A percentile compares a stretch with the other conserved stretches of the same genome.
phyloP scores from a whole-genome alignment of 2,329 filamentous ascomycete genomes.

The Paramyrothecium roridum region DNA sequence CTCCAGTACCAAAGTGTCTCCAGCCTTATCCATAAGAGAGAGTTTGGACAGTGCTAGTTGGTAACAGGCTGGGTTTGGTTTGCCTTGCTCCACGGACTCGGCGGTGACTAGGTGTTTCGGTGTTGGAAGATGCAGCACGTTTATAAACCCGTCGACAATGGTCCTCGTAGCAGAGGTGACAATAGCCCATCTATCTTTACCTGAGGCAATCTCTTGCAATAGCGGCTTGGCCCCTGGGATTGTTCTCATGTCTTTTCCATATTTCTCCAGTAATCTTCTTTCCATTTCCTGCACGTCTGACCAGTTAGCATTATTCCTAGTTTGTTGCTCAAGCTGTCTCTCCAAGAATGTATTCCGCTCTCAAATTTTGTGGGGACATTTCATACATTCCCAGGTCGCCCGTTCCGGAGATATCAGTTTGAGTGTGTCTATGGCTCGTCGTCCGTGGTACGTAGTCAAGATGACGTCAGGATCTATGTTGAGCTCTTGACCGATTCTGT shows the following conservation, averaged over 20 bases:
- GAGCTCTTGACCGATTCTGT: slow-evolving; percentile 76
- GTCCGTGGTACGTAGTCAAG: slow-evolving; percentile 85
- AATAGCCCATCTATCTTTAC: slow-evolving; percentile 76
- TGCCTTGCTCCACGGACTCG: slow-evolving; percentile 71
- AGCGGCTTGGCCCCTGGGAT: slow-evolving; percentile 78
- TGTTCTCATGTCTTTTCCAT: slow-evolving; percentile 75
- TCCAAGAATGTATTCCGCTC: no score
- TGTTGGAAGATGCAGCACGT: slow-evolving; percentile 60
- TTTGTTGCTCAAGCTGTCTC: no score
- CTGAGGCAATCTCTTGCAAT: slow-evolving; percentile 62
- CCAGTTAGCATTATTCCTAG: no score
- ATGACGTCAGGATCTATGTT: slow-evolving; percentile 82
- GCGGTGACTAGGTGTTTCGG: slow-evolving; percentile 69
- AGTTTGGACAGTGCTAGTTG: slow-evolving; percentile 63
- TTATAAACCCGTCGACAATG: slow-evolving; percentile 71
- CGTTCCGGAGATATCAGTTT: slow-evolving; percentile 76
- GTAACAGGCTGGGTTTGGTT: slow-evolving; percentile 77
- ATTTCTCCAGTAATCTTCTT: slow-evolving; percentile 70
- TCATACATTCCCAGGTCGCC: slow-evolving; percentile 90
- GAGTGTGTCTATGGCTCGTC: slow-evolving; percentile 83
- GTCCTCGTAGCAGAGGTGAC: slow-evolving; percentile 70
- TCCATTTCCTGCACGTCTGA: slow-evolving; percentile 79
- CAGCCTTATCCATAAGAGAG: slow-evolving; percentile 43
- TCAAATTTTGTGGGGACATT: not conserved
- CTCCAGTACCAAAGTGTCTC: slow-evolving; percentile 72